Base-by-base conservation (phyloP, 2,329 filamentous ascomycete genomes). In the Talaromyces funiculosus region DNA sequence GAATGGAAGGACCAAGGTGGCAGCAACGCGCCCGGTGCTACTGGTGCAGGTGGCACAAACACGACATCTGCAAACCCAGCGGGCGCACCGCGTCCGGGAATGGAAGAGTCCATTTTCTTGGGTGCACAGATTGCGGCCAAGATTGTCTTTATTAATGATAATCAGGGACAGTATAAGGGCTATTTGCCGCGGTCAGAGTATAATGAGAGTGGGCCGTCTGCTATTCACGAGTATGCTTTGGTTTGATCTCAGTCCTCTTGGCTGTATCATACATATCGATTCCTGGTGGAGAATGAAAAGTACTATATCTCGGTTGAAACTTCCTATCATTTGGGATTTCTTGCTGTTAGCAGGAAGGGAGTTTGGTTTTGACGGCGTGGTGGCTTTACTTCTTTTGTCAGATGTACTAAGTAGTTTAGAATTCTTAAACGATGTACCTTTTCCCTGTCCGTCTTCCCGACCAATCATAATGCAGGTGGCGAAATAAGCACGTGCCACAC, bases 91-190 rank as follows among this genome's bases (percentile, higher is more conserved):
- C 65, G 65, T 9, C 67, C 67, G 4, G 85, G 85, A 1, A 84
- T 83, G 69, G 92, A 97, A 69, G 92, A 97, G 75, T 86, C 89
- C 53, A 85, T 87, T 70, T 96, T 97, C 76, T 79, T 97, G 6
- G 92, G 92, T 10, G 90, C 90, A 2, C 90, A 96, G 75, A 89
- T 96, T 33, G 90, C 90, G 1, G 91, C 90, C 2, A 89, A 88
- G 74, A 85, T 90, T 22, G 76, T 90, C 53, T 90, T 90, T 71
- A 83, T 89, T 9, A 79, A 86, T 3, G 87, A 90, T 68, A 84
- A 86, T 66, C 60, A 61, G 40, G 86, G 86, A 4, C 73, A 82
- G 51, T 85, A 78, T 66, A 89, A 89, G 73, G 86, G 86, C 0
- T 90, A 87, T 72, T 83, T 90, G 78, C 87, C 82, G 4, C 78